These are phyloP conservation scores for Conticribra guillardii DNA, from an alignment of 108 stramenopile species.

Conservation along the genomic window DNA sequence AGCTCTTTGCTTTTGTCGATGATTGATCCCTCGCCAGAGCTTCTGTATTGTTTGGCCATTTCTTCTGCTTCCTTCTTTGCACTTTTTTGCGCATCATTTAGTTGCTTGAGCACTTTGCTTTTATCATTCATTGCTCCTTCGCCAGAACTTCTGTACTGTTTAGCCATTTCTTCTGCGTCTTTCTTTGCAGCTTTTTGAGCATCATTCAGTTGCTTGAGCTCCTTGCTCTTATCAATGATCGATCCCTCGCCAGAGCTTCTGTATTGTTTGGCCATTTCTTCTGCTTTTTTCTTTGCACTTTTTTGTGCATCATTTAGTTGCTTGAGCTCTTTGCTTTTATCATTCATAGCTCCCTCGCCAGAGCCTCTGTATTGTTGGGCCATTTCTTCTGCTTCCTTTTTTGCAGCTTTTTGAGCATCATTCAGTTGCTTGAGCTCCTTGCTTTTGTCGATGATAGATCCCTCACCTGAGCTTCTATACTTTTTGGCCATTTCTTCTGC, in stretches of 20 bases:
- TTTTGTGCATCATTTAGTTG: slow-evolving; percentile 1
- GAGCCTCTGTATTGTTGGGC: neutral
- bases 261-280: too few species aligned
- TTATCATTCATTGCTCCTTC: neutral
- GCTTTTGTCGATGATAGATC: neutral
- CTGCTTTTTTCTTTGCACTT: too few species aligned
- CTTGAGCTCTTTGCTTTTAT: slow-evolving; percentile 2
- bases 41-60: neutral
- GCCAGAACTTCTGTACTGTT: neutral
- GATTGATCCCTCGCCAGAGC: slow-evolving; percentile 2
- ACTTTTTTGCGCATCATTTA: neutral
- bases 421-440: neutral
- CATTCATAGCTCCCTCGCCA: neutral
- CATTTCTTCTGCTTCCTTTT: neutral
- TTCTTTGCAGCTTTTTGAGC: neutral
- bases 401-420: neutral
- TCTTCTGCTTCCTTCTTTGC: slow-evolving; percentile 2
- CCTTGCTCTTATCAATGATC: too few species aligned
- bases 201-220: slow-evolving; percentile 6
- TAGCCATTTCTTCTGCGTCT: neutral
- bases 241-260: too few species aligned
- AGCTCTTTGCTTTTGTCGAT: neutral
- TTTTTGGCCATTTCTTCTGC: neutral
- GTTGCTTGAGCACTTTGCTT: neutral
- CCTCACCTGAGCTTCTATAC: neutral